Conservation (phyloP, 2,329 filamentous ascomycete genomes). For the Simplicillium aogashimaense region DNA sequence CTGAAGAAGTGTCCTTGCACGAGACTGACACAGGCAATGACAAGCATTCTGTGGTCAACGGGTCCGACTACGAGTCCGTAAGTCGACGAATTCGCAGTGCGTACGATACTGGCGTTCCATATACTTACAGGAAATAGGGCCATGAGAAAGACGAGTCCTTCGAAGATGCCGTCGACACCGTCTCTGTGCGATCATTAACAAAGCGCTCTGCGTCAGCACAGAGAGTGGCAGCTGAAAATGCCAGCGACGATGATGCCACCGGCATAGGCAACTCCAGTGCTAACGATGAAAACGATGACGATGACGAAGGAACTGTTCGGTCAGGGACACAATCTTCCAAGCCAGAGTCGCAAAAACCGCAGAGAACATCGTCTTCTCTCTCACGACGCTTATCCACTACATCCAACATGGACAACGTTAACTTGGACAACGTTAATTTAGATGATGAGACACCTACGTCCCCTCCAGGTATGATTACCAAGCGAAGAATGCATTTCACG, state of each 20-base stretch:
- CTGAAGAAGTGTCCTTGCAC: no score
- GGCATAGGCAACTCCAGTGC: neutral
- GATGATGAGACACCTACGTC: constrained; percentile 41
- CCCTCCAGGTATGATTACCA: constrained; percentile 18
- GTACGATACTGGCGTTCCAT: no score
- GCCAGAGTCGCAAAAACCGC: neutral
- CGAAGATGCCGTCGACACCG: constrained; percentile 68
- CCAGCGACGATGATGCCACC: neutral
- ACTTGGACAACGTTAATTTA: constrained; percentile 52
- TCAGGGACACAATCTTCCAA: no score
- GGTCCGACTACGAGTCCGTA: neutral
- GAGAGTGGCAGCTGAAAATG: constrained; percentile 5
- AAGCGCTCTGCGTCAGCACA: constrained; percentile 25
- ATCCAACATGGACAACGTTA: constrained; percentile 34
- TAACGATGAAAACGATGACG: neutral
- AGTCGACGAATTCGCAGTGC: no score
- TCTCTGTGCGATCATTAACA: constrained; percentile 55
- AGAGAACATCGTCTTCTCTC: constrained; percentile 25
- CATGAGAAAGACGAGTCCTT: constrained; percentile 39
- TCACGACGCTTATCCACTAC: constrained; percentile 36
- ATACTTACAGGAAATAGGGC: constrained; percentile 12
- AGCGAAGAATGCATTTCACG: neutral
- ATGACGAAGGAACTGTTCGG: neutral
- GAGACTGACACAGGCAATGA: no score
- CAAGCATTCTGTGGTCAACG: neutral